Conservation (phyloP, 2,329 filamentous ascomycete genomes). For the Sporothrix pseudoabietina region DNA sequence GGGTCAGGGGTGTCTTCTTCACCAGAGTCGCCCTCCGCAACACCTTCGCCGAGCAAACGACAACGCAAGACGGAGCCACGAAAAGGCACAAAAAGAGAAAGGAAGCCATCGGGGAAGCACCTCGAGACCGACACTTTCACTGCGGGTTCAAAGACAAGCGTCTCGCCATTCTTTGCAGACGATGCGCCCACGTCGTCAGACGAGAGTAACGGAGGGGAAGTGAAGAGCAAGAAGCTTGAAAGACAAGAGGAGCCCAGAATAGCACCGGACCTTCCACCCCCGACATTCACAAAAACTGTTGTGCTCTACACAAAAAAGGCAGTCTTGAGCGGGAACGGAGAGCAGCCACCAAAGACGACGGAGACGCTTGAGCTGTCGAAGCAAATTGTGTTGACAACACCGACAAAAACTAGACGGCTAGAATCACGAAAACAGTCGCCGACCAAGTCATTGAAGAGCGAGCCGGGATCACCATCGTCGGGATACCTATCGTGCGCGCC, state of each 20-base stretch:
- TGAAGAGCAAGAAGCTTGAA: neutral
- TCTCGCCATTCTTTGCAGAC: constrained; percentile 27
- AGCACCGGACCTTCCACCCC: neutral
- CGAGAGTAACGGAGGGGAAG: neutral
- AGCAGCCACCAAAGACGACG: neutral
- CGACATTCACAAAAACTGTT: neutral
- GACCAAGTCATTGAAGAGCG: neutral
- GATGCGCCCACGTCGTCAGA: neutral
- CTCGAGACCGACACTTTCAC: neutral
- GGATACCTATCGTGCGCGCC: neutral
- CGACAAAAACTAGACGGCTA: neutral
- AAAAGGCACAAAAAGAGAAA: neutral
- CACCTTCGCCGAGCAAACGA: neutral
- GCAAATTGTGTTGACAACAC: neutral
- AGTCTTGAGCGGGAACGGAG: neutral
- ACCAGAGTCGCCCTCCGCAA: neutral
- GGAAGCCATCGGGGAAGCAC: neutral
- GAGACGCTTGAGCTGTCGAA: neutral
- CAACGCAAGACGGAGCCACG: neutral
- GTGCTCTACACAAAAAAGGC: neutral
- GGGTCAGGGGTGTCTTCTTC: neutral
- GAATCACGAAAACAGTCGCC: neutral
- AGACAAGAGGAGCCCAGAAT: neutral
- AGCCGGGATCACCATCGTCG: neutral
- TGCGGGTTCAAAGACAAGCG: neutral